These are phyloP conservation scores for Papilionanthe hybrid DNA, from an alignment of 116 monocot genomes.

Conservation along the genomic window DNA sequence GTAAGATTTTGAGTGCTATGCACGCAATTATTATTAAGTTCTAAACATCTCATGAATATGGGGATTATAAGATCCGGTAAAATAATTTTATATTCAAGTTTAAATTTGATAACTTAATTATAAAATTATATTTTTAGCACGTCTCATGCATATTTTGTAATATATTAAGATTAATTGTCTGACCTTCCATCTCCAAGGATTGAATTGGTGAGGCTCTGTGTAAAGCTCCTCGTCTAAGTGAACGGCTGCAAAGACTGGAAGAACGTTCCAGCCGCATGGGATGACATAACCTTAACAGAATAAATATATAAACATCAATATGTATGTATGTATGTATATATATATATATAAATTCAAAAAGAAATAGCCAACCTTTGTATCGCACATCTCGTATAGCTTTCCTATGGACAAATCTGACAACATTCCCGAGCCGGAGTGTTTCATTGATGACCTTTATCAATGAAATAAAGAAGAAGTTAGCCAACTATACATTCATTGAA, in stretches of 20 bases:
- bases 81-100: too few species aligned
- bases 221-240: slow-evolving; percentile 35
- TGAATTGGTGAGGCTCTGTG: slow-evolving; percentile 30
- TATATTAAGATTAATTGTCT: not conserved
- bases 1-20: too few species aligned
- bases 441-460: slow-evolving; percentile 46
- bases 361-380: slow-evolving; percentile 29
- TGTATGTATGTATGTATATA: not conserved
- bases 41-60: too few species aligned
- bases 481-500: not conserved
- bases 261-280: slow-evolving; percentile 50
- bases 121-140: too few species aligned
- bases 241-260: slow-evolving; percentile 40
- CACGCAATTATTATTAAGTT: too few species aligned
- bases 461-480: not conserved
- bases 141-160: too few species aligned
- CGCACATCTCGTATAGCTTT: slow-evolving; percentile 34
- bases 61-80: too few species aligned
- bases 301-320: not conserved
- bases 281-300: slow-evolving; percentile 49
- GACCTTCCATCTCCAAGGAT: slow-evolving; percentile 65
- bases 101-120: too few species aligned
- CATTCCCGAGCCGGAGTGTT: slow-evolving; percentile 55
- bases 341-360: not conserved
- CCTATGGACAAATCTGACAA: slow-evolving; percentile 37